Evolutionary conservation across 345 rosid species (phyloP).

Genomic region (Boechera stricta): DNA sequence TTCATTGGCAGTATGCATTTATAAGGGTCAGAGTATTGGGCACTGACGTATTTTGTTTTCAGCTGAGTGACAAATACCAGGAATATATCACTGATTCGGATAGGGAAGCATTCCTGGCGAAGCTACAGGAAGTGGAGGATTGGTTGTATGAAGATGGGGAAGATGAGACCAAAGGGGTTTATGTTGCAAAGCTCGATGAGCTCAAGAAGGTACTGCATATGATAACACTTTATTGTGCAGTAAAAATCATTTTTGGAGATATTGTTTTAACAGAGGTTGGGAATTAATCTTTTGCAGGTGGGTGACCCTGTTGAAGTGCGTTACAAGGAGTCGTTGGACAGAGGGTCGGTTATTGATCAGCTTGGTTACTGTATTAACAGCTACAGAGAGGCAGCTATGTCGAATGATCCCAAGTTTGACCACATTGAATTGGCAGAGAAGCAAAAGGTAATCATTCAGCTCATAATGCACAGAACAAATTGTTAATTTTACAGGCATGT

Average conservation of each 20-base stretch:
- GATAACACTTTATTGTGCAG: neutral
- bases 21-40: neutral
- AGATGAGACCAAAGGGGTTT: constrained; percentile 98
- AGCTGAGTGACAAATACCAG: constrained; percentile 82
- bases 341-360: constrained; percentile 79
- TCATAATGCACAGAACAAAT: neutral
- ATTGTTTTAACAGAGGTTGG: neutral
- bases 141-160: constrained; percentile 99
- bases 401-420: constrained; percentile 81
- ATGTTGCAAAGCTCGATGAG: constrained; percentile 91
- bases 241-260: neutral
- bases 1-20: neutral
- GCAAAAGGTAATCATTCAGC: constrained; percentile 64
- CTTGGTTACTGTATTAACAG: constrained; percentile 76
- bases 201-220: constrained; percentile 73
- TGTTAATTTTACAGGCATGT: neutral
- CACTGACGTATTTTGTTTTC: constrained; percentile 37
- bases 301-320: constrained; percentile 93
- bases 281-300: constrained; percentile 54
- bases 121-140: constrained; percentile 86
- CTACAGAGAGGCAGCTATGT: constrained; percentile 88
- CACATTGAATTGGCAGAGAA: constrained; percentile 93
- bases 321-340: constrained; percentile 68
- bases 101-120: constrained; percentile 64
- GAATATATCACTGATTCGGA: constrained; percentile 73